Evolutionary conservation across 352 stramenopile species (phyloP).

Genomic region (Globisporangium okanoganense): DNA sequence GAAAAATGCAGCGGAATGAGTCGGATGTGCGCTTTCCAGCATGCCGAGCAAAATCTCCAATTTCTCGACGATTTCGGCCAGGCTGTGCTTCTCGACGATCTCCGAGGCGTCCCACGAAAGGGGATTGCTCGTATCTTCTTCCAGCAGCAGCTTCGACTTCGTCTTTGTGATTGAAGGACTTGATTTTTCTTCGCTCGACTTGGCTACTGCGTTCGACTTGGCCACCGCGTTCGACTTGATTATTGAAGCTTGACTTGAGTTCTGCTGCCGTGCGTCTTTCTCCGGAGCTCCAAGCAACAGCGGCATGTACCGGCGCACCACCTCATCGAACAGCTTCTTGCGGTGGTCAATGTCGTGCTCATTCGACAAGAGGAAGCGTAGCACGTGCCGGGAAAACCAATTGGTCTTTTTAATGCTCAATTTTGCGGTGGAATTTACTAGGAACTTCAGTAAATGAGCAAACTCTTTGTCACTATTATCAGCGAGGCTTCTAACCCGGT

Average conservation of each 20-base stretch:
- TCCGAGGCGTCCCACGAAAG: conserved; percentile 9
- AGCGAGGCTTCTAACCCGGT: conserved; percentile 19
- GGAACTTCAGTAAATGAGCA: conserved; percentile 32
- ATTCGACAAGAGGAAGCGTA: conserved; percentile 45
- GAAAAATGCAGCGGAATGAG: conserved; percentile 29
- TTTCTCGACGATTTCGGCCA: conserved; percentile 20
- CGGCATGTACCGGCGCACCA: conserved; percentile 40
- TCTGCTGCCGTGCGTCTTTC: conserved; percentile 21
- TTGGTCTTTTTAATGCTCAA: conserved; percentile 65
- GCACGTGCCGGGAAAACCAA: conserved; percentile 72
- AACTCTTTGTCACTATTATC: conserved; percentile 21
- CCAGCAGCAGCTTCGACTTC: background rate
- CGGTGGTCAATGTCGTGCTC: conserved; percentile 25
- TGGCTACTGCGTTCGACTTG: background rate
- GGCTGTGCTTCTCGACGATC: conserved; percentile 20
- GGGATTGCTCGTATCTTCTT: conserved; percentile 1
- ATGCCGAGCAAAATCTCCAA: conserved; percentile 16
- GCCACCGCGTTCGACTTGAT: conserved; percentile 12
- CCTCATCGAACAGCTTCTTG: conserved; percentile 21
- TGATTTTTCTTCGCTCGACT: background rate
- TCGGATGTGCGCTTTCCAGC: conserved; percentile 6
- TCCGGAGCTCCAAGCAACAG: conserved; percentile 45
- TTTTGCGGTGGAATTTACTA: conserved; percentile 38
- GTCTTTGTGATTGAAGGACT: background rate
- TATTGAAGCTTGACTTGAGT: background rate